A percentile compares a stretch with the other conserved stretches of the same genome.
These are phyloP conservation scores for Neurospora sp. DNA, from an alignment of 495 filamentous ascomycete genomes.

Conservation along the genomic window DNA sequence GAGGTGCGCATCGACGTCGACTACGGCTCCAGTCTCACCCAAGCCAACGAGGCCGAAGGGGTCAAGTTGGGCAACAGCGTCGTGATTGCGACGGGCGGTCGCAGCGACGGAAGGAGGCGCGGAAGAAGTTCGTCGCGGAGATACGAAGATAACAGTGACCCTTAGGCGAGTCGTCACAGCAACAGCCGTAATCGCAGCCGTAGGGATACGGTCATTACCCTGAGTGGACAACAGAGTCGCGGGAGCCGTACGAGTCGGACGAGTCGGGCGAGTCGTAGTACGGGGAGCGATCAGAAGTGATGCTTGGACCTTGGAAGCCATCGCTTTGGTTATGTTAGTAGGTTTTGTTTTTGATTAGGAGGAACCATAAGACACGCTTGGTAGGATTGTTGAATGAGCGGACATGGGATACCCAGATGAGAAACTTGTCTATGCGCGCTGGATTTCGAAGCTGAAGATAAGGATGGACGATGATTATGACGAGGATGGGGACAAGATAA, in stretches of 20 bases:
- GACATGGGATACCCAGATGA: not conserved
- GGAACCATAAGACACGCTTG: not conserved
- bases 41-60: slow-evolving; percentile 2
- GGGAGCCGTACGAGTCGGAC: not conserved
- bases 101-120: not conserved
- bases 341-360: not conserved
- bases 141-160: slow-evolving; percentile 1
- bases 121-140: slow-evolving; percentile 2
- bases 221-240: not conserved
- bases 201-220: not conserved
- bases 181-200: not conserved
- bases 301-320: not conserved
- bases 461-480: not conserved
- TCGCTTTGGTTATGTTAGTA: not conserved
- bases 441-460: not conserved
- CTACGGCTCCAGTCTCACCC: slow-evolving; percentile 12
- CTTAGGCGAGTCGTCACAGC: not conserved
- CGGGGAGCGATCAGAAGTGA: not conserved
- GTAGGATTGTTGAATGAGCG: not conserved
- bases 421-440: not conserved
- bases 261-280: not conserved
- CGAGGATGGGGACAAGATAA: not conserved
- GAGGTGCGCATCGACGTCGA: slow-evolving; percentile 15
- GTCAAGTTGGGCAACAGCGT: slow-evolving; percentile 12
- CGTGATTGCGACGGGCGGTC: slow-evolving; percentile 7